phyloP scores from a whole-genome alignment of 768 basidiomycete species.

The Russula lepida region DNA sequence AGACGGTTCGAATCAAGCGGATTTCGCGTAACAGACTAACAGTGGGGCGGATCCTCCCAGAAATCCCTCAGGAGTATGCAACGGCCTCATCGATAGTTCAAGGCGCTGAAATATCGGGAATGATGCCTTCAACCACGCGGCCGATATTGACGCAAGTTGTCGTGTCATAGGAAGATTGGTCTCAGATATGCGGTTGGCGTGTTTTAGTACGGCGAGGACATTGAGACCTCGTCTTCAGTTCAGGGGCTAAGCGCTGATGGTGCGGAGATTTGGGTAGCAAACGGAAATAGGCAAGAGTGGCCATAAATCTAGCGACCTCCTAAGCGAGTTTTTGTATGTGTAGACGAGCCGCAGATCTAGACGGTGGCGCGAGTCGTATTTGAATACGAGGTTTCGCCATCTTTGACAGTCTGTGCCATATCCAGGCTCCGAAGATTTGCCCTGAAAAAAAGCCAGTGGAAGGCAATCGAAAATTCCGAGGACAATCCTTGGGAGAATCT shows the following conservation, averaged over 20 bases:
- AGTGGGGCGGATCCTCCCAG: constrained; percentile 2
- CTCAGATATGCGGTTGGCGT: neutral
- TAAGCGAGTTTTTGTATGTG: neutral
- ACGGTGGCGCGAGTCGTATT: neutral
- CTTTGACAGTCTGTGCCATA: constrained; percentile 1
- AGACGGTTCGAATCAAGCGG: neutral
- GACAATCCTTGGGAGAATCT: neutral
- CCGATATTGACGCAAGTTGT: neutral
- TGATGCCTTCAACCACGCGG: constrained; percentile 23
- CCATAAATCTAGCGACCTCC: neutral
- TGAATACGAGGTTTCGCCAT: neutral
- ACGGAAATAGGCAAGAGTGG: neutral
- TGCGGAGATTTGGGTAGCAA: neutral
- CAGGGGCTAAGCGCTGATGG: neutral
- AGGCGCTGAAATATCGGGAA: constrained; percentile 13
- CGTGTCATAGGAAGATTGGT: neutral
- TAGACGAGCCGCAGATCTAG: neutral
- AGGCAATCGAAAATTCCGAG: neutral
- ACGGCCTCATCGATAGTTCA: constrained; percentile 29
- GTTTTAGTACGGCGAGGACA: neutral
- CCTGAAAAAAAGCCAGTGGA: neutral
- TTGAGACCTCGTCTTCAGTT: neutral
- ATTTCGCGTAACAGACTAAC: neutral
- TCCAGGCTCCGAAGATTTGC: neutral
- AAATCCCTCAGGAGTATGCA: neutral